Base-by-base conservation (phyloP, 2,329 filamentous ascomycete species). In the Verticillium albo-atrum region DNA sequence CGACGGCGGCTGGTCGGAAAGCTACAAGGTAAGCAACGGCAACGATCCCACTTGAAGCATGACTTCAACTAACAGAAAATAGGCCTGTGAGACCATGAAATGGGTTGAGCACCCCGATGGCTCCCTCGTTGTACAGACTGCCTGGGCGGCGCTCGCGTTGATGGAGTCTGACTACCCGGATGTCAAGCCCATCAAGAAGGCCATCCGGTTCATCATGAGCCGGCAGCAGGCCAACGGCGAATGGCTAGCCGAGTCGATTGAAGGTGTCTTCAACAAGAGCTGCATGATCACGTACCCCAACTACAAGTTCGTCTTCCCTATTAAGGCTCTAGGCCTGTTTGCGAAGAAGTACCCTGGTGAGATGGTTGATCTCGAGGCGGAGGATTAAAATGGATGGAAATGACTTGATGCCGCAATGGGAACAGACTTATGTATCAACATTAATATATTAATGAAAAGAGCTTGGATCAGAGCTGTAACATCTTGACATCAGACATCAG, bases 201-300 rank as follows among this genome's bases (percentile, higher is more conserved):
- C 89, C 1, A 81, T 97, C 69, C 85, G 83, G 71, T 79, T 99
- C 67, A 84, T 99, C 63, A 94, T 97, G 88, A 77, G 82, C 30
- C 84, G 94, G 55, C 95, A 99, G 77, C 88, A 92, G 73, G 71
- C 80, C 3, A 97, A 97, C 70, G 95, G 95, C 34, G 93, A 97
- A 77, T 99, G 95, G 95, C 72, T 90, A 65, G 93, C 97, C 72
- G 95, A 98, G 74, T 89, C 90, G 1, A 98, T 99, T 67, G 95
- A 99, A 74, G 95, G 95, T 2, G 95, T 99, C 12, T 99, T 99
- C 77, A 99, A 99, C 77, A 97, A 97, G 80, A 95, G 89, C 69
- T 98, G 94, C 81, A 98, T 97, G 92, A 99, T 99, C 65, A 95
- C 92, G 1, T 99, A 99, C 71, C 94, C 94, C 51, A 99, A 99